Base-by-base conservation (phyloP, 2,329 filamentous ascomycete species). In the Trichoderma atroviride region DNA sequence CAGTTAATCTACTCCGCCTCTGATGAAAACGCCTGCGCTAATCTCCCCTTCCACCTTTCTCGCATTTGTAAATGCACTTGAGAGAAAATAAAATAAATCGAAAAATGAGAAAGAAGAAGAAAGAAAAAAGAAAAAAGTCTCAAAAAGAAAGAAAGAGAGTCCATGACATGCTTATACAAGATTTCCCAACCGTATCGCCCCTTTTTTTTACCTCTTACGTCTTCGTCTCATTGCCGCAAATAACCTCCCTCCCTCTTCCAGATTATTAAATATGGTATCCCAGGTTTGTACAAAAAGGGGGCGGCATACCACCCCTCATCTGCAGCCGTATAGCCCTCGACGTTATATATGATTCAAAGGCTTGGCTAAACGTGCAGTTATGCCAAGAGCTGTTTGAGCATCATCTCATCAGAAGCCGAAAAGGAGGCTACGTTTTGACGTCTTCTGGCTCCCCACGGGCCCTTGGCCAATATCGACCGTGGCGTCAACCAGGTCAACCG, bases 401-500 rank as follows among this genome's bases (percentile, higher is more conserved):
- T 37, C 24, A 56, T 3, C 19, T 16, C 57, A 24, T 43, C 66
- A 69, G 35, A 64, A 59, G 24, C 24, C 37, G 5, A 29, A 40
- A n/a, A 61, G 14, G 27, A 59, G 13, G 62, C 71, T 58, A 3
- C 75, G 74, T 59, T 75, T 77, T 4, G 68, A 56, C 22, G 33
- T 31, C 35, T 71, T 70, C 19, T 71, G 71, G 27, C 75, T 71
- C 58, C 78, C 79, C 43, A 79, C 66, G 3, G 74, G 69, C 5
- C 75, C 75, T 9, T 74, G 73, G 11, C 77, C 79, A 14, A 81
- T 71, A 63, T 84, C 79, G 47, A 87, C 75, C 24, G 76, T 77
- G 29, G 85, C 81, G 68, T 82, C 79, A 22, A 88, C 80, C 65
- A 89, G 75, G 73, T 89, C 82, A 68, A 88, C 80, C 40, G 81